Percentiles rank a stretch among this genome's conserved stretches.
Evolutionary conservation across 352 stramenopile genomes (phyloP).

Genomic region (Phytopythium mirpurense): DNA sequence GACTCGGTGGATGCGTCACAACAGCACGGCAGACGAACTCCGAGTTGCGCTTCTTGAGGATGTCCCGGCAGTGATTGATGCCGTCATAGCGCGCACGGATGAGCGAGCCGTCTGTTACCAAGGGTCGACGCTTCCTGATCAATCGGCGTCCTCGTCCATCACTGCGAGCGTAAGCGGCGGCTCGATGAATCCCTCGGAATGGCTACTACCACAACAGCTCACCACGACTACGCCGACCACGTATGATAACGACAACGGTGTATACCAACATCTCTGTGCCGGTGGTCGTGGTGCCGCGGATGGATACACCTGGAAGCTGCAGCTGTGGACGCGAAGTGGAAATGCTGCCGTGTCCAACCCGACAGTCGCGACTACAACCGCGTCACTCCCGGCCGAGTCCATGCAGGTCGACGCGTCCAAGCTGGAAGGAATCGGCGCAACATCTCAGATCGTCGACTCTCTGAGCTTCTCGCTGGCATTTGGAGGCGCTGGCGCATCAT

Average conservation of each 20-base stretch:
- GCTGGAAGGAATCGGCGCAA: conserved; percentile 45
- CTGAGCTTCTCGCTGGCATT: conserved; percentile 89
- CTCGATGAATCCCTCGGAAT: conserved; percentile 41
- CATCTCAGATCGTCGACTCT: conserved; percentile 55
- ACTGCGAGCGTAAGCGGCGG: conserved; percentile 17
- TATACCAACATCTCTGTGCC: conserved; percentile 42
- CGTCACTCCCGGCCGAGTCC: conserved; percentile 20
- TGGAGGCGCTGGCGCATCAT: conserved; percentile 79
- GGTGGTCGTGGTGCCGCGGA: conserved; percentile 72
- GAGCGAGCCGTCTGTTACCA: conserved; percentile 35
- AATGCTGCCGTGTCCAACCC: conserved; percentile 81
- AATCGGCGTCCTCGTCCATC: conserved; percentile 32
- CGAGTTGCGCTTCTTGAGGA: conserved; percentile 32
- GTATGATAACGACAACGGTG: background rate
- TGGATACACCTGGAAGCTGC: conserved; percentile 89
- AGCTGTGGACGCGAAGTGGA: conserved; percentile 82
- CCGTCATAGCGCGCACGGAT: conserved; percentile 73
- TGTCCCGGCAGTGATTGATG: conserved; percentile 54
- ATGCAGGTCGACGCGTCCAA: conserved; percentile 37
- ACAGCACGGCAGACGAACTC: conserved; percentile 66
- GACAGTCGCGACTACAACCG: conserved; percentile 32
- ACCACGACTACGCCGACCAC: background rate
- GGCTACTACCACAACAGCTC: conserved; percentile 28
- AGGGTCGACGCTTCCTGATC: conserved; percentile 53
- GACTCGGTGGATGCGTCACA: conserved; percentile 60